Evolutionary conservation across 768 basidiomycete genomes (phyloP).

Genomic region (Coprinopsis sp.): DNA sequence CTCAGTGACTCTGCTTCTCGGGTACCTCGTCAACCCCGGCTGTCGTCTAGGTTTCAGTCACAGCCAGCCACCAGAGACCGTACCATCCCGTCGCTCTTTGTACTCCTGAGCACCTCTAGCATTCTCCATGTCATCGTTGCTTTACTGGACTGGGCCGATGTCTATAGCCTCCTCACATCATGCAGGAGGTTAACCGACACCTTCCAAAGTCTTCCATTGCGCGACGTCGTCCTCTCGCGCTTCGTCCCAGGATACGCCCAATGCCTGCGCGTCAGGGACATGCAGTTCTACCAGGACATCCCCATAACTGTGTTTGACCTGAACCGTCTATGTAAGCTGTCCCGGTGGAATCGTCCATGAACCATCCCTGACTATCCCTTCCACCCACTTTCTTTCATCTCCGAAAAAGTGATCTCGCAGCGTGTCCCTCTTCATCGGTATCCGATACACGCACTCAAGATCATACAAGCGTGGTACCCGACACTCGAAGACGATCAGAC

Average conservation of each 20-base stretch:
- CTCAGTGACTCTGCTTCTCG: background rate
- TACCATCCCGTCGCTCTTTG: slow-evolving; percentile 11
- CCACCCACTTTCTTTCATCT: slow-evolving; percentile 8
- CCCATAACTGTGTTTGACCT: slow-evolving; percentile 55
- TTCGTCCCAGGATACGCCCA: slow-evolving; percentile 57
- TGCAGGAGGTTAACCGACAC: slow-evolving; percentile 28
- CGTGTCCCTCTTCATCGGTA: slow-evolving; percentile 62
- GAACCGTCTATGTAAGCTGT: slow-evolving; percentile 57
- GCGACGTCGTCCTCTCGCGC: slow-evolving; percentile 38
- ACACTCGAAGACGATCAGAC: slow-evolving; percentile 28
- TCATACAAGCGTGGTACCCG: slow-evolving; percentile 37
- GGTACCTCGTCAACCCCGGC: slow-evolving; percentile 7
- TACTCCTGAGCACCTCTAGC: slow-evolving; percentile 16
- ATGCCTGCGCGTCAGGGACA: slow-evolving; percentile 38
- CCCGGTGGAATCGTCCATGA: slow-evolving; percentile 1
- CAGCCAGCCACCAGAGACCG: slow-evolving; percentile 16
- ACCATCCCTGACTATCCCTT: slow-evolving; percentile 12
- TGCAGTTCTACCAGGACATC: slow-evolving; percentile 39
- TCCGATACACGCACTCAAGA: slow-evolving; percentile 59
- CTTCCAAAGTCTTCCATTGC: slow-evolving; percentile 24
- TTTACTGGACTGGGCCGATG: slow-evolving; percentile 35
- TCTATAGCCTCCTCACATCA: slow-evolving; percentile 34
- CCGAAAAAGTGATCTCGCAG: slow-evolving; percentile 56
- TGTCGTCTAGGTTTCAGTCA: slow-evolving; percentile 12
- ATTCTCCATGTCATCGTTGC: slow-evolving; percentile 24